Conservation (phyloP, 2,329 filamentous ascomycete genomes). For the Alternaria panax region DNA sequence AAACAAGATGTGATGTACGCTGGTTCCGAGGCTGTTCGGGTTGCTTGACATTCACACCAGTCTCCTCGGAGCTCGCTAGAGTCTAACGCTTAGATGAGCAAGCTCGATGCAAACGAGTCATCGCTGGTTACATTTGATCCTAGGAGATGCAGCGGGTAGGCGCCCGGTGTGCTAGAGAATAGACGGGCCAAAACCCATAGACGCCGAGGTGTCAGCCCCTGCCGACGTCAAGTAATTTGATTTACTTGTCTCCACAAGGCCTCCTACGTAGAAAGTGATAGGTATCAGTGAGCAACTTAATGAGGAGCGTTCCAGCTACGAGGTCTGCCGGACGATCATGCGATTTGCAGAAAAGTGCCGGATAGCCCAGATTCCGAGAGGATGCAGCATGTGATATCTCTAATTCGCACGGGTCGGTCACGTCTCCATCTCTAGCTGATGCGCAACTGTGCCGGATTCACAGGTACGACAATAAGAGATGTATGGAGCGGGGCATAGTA, state of each 20-base stretch:
- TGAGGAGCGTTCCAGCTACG: not conserved
- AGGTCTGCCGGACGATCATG: not conserved
- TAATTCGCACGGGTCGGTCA: not conserved
- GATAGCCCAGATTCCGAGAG: not conserved
- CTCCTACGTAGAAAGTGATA: not conserved
- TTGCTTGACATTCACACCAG: not conserved
- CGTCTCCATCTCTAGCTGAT: not conserved
- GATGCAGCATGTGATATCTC: not conserved
- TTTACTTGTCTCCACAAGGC: not conserved
- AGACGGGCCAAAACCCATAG: not conserved
- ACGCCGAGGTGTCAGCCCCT: not conserved
- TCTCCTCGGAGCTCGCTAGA: not conserved
- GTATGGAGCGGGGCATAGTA: not conserved
- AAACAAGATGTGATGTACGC: not conserved
- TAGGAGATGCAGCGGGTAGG: constrained; percentile 7
- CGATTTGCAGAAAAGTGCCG: not conserved
- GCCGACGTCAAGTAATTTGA: not conserved
- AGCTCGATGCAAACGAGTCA: constrained; percentile 3
- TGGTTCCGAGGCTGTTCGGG: not conserved
- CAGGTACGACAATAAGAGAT: not conserved
- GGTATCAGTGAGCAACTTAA: not conserved
- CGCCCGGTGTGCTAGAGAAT: constrained; percentile 1
- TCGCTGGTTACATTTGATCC: not conserved
- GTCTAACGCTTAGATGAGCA: not conserved
- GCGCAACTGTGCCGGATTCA: not conserved